Conservation (phyloP, 371 early-diverging fungal genomes). For the Phascolomyces articulosus region DNA sequence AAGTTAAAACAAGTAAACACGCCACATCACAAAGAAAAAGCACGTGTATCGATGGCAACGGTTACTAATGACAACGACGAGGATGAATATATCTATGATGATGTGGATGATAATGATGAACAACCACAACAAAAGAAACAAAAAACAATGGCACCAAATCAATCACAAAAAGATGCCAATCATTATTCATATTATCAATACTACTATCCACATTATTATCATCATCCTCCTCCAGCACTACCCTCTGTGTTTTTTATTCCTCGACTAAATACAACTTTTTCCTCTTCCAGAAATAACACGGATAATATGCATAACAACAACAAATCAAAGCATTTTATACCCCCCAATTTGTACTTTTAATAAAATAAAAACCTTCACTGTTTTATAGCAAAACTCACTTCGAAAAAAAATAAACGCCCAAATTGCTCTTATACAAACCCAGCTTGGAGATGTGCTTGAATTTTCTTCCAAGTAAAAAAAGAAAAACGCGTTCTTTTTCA, state of each 20-base stretch:
- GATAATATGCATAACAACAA: neutral
- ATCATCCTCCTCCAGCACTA: neutral
- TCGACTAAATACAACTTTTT: neutral
- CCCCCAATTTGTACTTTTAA: slow-evolving; percentile 43
- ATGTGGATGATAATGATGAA: too few relatives aligned
- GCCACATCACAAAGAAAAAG: neutral
- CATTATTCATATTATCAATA: too few relatives aligned
- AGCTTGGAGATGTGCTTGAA: too few relatives aligned
- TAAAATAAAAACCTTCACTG: neutral
- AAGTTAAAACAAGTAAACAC: neutral
- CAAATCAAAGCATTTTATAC: slow-evolving; percentile 24
- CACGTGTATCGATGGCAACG: neutral
- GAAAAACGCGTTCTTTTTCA: too few relatives aligned
- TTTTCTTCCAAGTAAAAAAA: too few relatives aligned
- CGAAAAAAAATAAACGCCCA: too few relatives aligned
- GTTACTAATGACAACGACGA: neutral
- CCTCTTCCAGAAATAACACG: neutral
- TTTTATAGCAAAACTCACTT: too few relatives aligned
- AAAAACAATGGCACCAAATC: neutral
- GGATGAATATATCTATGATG: too few relatives aligned
- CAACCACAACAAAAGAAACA: neutral
- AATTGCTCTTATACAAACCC: too few relatives aligned
- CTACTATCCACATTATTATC: too few relatives aligned
- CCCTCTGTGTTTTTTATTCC: neutral
- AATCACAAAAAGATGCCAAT: neutral